Evolutionary conservation across 805 yeast species (phyloP), one percentile per base, ranked within the genome.

Genomic region (Candida saitoana): DNA sequence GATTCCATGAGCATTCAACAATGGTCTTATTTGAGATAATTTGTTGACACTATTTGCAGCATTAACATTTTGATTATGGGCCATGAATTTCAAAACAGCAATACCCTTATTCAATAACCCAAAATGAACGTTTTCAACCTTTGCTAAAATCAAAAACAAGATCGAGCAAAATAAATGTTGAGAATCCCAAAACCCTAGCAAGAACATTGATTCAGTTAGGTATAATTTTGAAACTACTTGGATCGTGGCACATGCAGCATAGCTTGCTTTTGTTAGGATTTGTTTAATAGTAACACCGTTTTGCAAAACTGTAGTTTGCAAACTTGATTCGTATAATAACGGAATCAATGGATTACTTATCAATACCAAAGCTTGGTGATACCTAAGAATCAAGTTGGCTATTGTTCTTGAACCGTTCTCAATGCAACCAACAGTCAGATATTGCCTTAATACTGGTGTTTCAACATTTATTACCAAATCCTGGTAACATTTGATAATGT

Each of bases 111-210:
- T 41, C 7, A 59, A 32, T n/a, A 52, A 56, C 20, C 41, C 36
- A 36, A 48, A 52, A 18, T 42, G 40, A 3, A 31, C 22, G 6
- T 35, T 31, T 33, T 46, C 51, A 9, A 49, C 46, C 5, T 43
- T 47, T 0, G 63, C 56, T 45, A 65, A 52, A 9, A 65, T 49
- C 27, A 65, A 41, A 17, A 60, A 43, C 16, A 65, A 46, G 18
- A 65, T 43, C 1, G 73, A 64, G 3, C 61, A 51, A 42, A 57
- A 68, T 31, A 67, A 47, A 49, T 68, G 67, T 45, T 64, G 69
- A 36, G 64, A 50, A 43, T 69, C 74, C 69, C 71, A 67, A 42
- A 59, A 66, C 2, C 73, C 74, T 14, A 62, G 48, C 16, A 54
- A 48, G 41, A 67, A 67, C 11, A 66, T 44, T 34, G 60, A 51